phyloP scores from a whole-genome alignment of 192 early-diverging fungal genomes.

The Gaertneriomyces semiglobifer region DNA sequence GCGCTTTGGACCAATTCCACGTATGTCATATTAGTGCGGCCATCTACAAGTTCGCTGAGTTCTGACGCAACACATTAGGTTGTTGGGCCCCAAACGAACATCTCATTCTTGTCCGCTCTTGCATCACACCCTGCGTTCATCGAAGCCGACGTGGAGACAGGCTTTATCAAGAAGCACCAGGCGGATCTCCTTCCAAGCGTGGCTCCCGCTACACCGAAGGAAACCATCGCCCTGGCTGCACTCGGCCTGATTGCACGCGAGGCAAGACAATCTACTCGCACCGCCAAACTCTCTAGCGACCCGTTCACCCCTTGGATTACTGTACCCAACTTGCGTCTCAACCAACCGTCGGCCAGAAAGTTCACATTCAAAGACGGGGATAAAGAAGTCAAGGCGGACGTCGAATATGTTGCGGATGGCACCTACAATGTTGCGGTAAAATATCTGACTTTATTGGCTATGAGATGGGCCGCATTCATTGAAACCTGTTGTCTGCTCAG shows the following conservation, averaged over 20 bases:
- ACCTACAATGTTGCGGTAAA: neutral
- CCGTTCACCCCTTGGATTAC: constrained; percentile 27
- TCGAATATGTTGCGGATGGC: neutral
- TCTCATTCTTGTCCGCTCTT: constrained; percentile 81
- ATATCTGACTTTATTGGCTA: too few species aligned
- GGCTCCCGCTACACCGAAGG: constrained; percentile 34
- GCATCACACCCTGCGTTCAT: constrained; percentile 78
- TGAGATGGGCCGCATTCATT: too few species aligned
- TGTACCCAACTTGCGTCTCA: constrained; percentile 46
- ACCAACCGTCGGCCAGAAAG: constrained; percentile 26
- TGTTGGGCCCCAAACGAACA: constrained; percentile 89
- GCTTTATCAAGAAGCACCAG: constrained; percentile 82
- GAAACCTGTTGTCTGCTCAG: too few species aligned
- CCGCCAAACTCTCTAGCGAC: neutral
- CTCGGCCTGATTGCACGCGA: constrained; percentile 43
- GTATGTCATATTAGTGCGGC: constrained; percentile 29
- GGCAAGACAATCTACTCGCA: neutral
- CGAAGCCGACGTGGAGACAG: constrained; percentile 86
- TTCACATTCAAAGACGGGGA: constrained; percentile 26
- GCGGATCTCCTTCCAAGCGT: constrained; percentile 52
- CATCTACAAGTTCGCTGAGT: neutral
- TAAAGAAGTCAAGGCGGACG: constrained; percentile 7
- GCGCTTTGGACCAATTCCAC: constrained; percentile 82
- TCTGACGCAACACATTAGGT: constrained; percentile 41
- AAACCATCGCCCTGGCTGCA: constrained; percentile 66